Base-by-base conservation (phyloP, 2,329 filamentous ascomycete species). In the Aspergillus carbonarius region DNA sequence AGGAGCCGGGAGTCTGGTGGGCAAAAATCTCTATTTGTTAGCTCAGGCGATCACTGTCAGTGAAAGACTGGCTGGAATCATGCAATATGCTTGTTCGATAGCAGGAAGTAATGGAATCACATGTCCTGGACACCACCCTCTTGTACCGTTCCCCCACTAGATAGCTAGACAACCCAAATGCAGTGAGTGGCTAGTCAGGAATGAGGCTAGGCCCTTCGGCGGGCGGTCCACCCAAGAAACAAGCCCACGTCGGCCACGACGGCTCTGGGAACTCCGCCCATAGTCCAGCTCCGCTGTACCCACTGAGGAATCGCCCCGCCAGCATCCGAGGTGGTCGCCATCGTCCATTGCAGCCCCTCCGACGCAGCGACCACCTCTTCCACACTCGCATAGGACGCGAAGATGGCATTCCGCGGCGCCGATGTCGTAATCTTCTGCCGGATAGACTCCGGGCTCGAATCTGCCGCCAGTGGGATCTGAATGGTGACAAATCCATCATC, bases 191-290 rank as follows among this genome's bases (percentile, higher is more conserved):
- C 10, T 47, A 3, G 13, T 30, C n/a, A 30, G 4, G 42, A 17
- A 18, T 13, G n/a, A 10, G n/a, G 4, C 17, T 23, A 32, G 12
- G 32, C 35, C 56, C 68, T 60, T n/a, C 57, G 44, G 15, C 60
- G 58, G 50, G 58, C 65, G 18, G 60, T 66, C 74, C 74, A 76
- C 20, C 60, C 61, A 46, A 76, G 63, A 61, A 76, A 76, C 47
- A 74, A 67, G n/a, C 73, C 73, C 55, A 76, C 74, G 68, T 76
- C 73, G 15, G 68, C 70, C 18, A 74, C 72, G 52, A 76, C 68
- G 25, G 74, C 74, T 40, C 66, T 69, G 2, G 74, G 73, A 39
- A 73, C 69, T 20, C 74, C 74, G 20, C 74, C 71, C 59, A 75
- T 60, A 18, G 63, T 70, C 72, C 71, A 74, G 55, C 65, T 76